Evolutionary conservation across 805 yeast species (phyloP).

Genomic region (Schizosaccharomyces pombe): DNA sequence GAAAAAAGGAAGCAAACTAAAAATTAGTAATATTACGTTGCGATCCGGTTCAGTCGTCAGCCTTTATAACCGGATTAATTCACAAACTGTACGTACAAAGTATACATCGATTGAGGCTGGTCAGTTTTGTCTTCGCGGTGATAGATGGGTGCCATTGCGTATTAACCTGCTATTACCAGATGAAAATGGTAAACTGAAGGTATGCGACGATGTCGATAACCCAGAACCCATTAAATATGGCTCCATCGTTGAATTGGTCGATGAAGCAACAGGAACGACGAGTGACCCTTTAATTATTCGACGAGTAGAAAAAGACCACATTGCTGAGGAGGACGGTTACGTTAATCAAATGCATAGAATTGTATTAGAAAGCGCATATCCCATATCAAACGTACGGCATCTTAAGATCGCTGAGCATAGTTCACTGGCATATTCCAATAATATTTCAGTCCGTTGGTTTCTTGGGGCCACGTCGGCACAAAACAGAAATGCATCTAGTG

Average conservation of each 20-base stretch:
- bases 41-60: background rate
- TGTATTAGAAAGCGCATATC: background rate
- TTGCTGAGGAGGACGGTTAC: background rate
- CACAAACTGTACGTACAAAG: constrained; percentile 3
- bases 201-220: background rate
- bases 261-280: background rate
- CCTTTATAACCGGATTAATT: constrained; percentile 4
- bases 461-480: background rate
- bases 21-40: background rate
- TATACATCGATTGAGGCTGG: background rate
- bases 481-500: background rate
- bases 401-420: too few species aligned
- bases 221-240: background rate
- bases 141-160: background rate
- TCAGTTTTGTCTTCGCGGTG: background rate
- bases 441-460: background rate
- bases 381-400: background rate
- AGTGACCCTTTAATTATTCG: background rate
- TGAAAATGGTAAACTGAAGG: background rate
- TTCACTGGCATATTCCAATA: background rate
- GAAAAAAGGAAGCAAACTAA: background rate
- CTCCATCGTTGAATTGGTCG: background rate
- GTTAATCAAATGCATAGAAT: constrained; percentile 1
- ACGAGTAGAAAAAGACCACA: constrained; percentile 3
- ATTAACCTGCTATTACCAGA: background rate